These are phyloP conservation scores for Stentor coeruleus DNA, from an alignment of 73 alveolate genomes.

Conservation along the genomic window DNA sequence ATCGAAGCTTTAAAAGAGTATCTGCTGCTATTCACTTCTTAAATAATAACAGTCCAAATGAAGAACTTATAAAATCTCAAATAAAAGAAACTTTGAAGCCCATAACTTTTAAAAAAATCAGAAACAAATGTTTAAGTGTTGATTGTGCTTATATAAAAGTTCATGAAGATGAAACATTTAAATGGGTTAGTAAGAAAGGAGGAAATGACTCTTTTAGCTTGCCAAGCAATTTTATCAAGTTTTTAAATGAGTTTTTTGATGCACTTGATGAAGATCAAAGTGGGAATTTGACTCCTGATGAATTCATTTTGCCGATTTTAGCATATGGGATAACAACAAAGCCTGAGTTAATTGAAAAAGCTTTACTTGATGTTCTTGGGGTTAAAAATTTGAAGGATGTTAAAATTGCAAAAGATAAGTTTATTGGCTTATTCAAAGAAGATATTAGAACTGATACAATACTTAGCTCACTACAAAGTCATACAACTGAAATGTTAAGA, in stretches of 20 bases:
- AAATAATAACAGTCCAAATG: background rate
- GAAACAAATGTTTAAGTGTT: background rate
- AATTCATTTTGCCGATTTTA: background rate
- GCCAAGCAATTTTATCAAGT: too few species aligned
- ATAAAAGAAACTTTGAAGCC: background rate
- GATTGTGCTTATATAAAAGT: background rate
- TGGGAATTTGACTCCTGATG: background rate
- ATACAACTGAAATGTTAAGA: background rate
- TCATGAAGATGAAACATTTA: background rate
- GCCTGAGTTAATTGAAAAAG: background rate
- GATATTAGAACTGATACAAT: background rate
- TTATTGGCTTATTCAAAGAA: background rate
- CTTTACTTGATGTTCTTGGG: background rate
- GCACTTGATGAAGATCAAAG: constrained; percentile 7
- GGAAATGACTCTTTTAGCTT: background rate
- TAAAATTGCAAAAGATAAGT: background rate
- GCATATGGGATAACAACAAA: background rate
- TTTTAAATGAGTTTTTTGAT: background rate
- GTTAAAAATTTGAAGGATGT: background rate
- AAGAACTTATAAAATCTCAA: background rate
- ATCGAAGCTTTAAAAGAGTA: background rate
- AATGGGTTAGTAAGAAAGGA: background rate
- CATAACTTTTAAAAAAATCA: background rate
- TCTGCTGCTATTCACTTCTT: background rate
- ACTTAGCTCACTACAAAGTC: background rate